Base-by-base conservation (phyloP, 1,139 yeast genomes). In the Tardiomyces depauwii region DNA sequence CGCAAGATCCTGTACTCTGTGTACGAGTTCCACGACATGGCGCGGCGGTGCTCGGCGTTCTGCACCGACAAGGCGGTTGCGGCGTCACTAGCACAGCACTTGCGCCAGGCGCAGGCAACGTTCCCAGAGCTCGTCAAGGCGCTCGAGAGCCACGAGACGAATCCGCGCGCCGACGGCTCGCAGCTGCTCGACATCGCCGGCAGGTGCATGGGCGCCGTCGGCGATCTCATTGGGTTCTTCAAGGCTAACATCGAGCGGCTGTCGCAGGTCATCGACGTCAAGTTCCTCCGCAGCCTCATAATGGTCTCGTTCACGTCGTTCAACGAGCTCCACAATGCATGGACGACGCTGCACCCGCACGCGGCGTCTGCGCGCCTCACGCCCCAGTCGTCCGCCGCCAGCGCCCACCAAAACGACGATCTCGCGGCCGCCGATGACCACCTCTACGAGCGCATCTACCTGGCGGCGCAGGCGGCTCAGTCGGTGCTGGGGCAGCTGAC, bases 401-500 rank as follows among this genome's bases (percentile, higher is more conserved):
- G 21, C 9, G 42, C 21, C 28, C 16, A 14, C 13, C 21, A 19
- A 21, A n/a, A 18, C 27, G 46, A 32, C 19, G 50, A 47, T 11
- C 27, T 57, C 68, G 60, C 74, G 3, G 85, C 81, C 40, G 79
- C 82, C 27, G 96, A 88, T 60, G 82, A 78, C 38, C 83, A 82
- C 53, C 67, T 91, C 46, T 85, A 82, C 56, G 81, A 77, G 41
- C 76, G 91, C n/a, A 75, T 89, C 41, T 77, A 73, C 41, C 72
- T 76, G 30, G 93, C 96, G 0, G 79, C 89, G 1, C 70, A 76
- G 40, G 80, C 84, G 50, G 93, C 96, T 0, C 87, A 82, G 55
- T 76, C 78, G 7, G 96, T 88, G 2, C 79, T 87, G 56, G 74
- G 82, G 16, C 93, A 86, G 56, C 67, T 89, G 47, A 85, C 87